Evolutionary conservation across 495 filamentous ascomycete genomes (phyloP), one percentile per base, ranked within the genome.

Genomic region (Aspergillus biplanus): DNA sequence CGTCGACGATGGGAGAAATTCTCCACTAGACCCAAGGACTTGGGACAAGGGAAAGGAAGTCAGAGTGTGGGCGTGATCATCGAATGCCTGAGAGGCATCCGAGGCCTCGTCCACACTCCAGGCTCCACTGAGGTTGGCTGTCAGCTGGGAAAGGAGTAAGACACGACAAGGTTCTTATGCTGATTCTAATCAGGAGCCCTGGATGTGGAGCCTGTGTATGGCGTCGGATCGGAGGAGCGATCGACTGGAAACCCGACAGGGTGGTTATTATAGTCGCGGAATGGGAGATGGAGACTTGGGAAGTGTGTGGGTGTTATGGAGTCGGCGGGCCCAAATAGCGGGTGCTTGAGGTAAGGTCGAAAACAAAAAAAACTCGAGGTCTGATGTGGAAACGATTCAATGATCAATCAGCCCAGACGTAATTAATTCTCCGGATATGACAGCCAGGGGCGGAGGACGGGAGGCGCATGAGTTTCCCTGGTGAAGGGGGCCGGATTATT

Each of bases 111-210:
- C 21, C 21, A 9, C n/a, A 16, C 4, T 6, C 33, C 6, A 57
- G 42, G 8, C 42, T 44, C 56, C 56, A 50, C 56, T 33, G 44
- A 49, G 44, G 56, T 42, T 34, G 56, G 42, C 56, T 59, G 56
- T 59, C 56, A 59, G 49, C 1, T 39, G 37, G 7, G 37, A 39
- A 39, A 39, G 39, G 39, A 15, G 39, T 44, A 44, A 44, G 39
- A 44, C 6, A 44, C 4, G 39, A 44, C 39, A 44, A 4, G 11
- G 39, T 44, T 44, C 39, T 27, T 15, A 44, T 44, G 39, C n/a
- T 2, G 39, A 44, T 44, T 7, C 8, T 11, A 44, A 44, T 11
- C 8, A 12, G 8, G 39, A 44, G 8, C 11, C 39, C n/a, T 44
- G 39, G 33, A 33, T 16, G 33, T 53, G 50, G 50, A 31, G 50